Conservation (phyloP, 2,329 filamentous ascomycete species). For the Laburnicola sp. region DNA sequence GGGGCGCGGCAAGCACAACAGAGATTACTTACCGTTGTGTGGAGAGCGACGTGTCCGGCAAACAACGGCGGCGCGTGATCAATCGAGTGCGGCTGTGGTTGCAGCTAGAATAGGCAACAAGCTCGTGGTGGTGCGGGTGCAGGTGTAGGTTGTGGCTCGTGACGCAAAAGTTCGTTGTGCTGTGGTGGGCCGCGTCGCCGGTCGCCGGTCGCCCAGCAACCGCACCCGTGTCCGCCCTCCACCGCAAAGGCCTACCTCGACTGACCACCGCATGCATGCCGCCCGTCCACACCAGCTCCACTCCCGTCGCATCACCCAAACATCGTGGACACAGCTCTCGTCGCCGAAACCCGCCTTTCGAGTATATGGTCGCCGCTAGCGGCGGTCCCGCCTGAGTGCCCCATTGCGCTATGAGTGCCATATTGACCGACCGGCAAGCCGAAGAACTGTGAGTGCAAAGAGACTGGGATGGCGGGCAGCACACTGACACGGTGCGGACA, state of each 20-base stretch:
- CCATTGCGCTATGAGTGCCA: constrained; percentile 65
- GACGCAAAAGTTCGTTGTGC: constrained; percentile 13
- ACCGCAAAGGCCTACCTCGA: background rate
- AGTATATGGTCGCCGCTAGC: constrained; percentile 38
- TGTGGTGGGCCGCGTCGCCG: constrained; percentile 6
- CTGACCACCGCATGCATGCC: background rate
- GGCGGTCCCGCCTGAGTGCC: constrained; percentile 26
- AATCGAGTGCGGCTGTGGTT: no score
- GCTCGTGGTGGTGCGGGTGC: constrained; percentile 7
- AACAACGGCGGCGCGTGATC: background rate
- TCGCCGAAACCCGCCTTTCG: background rate
- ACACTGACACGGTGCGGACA: constrained; percentile 45
- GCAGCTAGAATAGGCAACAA: background rate
- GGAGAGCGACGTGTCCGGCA: background rate
- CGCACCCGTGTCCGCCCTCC: background rate
- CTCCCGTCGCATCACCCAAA: constrained; percentile 13
- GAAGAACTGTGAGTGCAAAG: constrained; percentile 75
- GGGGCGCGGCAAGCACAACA: background rate
- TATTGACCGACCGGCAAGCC: constrained; percentile 78
- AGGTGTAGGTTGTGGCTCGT: background rate
- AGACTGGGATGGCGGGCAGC: constrained; percentile 9
- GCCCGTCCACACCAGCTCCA: background rate
- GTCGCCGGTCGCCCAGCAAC: constrained; percentile 11
- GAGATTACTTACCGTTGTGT: background rate
- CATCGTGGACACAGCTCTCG: constrained; percentile 13